Evolutionary conservation across 805 yeast species (phyloP).

Genomic region (Ogataea ganodermae): DNA sequence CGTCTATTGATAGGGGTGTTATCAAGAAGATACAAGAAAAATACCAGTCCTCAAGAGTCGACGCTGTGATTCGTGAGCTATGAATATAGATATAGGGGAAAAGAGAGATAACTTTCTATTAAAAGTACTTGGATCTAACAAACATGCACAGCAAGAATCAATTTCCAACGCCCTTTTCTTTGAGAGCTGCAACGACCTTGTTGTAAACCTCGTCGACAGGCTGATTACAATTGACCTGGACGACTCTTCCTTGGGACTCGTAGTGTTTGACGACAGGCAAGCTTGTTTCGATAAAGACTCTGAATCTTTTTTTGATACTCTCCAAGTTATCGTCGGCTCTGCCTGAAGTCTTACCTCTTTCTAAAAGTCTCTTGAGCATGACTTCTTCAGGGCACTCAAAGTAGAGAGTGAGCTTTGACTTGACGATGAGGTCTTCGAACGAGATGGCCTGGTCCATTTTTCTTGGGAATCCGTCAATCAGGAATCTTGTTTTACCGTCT

Average conservation of each 20-base stretch:
- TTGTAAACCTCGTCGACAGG: slow-evolving; percentile 76
- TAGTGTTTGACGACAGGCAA: slow-evolving; percentile 92
- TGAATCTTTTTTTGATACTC: slow-evolving; percentile 86
- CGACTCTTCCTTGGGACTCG: slow-evolving; percentile 71
- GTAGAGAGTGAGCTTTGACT: slow-evolving; percentile 68
- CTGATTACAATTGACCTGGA: slow-evolving; percentile 75
- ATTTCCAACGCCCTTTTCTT: slow-evolving; percentile 39
- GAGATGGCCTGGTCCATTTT: slow-evolving; percentile 97
- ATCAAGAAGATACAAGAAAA: slow-evolving; percentile 11
- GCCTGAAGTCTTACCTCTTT: slow-evolving; percentile 94
- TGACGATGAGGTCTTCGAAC: slow-evolving; percentile 79
- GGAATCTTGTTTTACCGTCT: slow-evolving; percentile 60
- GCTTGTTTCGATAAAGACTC: slow-evolving; percentile 80
- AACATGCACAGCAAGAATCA: background rate
- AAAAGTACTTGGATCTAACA: background rate
- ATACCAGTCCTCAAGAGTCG: slow-evolving; percentile 23
- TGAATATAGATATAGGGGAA: background rate
- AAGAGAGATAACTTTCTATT: background rate
- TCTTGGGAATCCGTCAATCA: slow-evolving; percentile 96
- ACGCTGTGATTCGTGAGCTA: slow-evolving; percentile 25
- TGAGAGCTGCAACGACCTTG: slow-evolving; percentile 67
- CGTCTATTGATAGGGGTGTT: slow-evolving; percentile 12
- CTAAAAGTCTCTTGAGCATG: slow-evolving; percentile 81
- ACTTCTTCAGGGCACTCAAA: slow-evolving; percentile 81
- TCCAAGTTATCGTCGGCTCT: slow-evolving; percentile 92